phyloP scores from a whole-genome alignment of 148 eudicot genomes.

The Mesembryanthemum crystallinum region DNA sequence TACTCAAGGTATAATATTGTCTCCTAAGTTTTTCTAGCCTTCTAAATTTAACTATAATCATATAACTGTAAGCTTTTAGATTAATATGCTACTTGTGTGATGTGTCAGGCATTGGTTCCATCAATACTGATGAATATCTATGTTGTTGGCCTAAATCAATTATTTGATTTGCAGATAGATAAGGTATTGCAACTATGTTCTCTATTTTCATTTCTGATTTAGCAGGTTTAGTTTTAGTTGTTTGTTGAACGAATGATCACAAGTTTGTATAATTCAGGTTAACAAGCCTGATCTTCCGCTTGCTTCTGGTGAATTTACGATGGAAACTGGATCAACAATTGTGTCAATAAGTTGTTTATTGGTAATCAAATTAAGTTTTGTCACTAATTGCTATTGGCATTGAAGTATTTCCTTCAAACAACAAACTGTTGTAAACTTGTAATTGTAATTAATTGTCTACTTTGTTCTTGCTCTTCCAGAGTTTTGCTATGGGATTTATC shows the following conservation, averaged over 20 bases:
- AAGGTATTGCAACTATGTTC: conserved; percentile 20
- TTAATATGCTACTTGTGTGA: background rate
- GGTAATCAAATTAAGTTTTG: conserved; percentile 3
- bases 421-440: background rate
- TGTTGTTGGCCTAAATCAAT: conserved; percentile 32
- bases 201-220: background rate
- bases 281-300: conserved; percentile 31
- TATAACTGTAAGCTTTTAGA: background rate
- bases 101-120: conserved; percentile 28
- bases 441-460: background rate
- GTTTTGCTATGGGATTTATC: conserved; percentile 25
- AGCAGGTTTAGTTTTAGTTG: background rate
- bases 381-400: background rate
- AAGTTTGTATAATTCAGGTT: conserved; percentile 15
- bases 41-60: background rate
- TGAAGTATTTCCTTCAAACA: background rate
- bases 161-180: conserved; percentile 30
- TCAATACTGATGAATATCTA: conserved; percentile 32
- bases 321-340: conserved; percentile 17
- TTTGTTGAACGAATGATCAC: background rate
- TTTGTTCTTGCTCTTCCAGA: conserved; percentile 7
- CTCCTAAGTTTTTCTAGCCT: background rate
- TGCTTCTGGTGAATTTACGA: conserved; percentile 29
- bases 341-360: conserved; percentile 23
- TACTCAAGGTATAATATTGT: conserved; percentile 35